phyloP scores from a whole-genome alignment of 2,329 filamentous ascomycete species.

The Trichoderma sp. region DNA sequence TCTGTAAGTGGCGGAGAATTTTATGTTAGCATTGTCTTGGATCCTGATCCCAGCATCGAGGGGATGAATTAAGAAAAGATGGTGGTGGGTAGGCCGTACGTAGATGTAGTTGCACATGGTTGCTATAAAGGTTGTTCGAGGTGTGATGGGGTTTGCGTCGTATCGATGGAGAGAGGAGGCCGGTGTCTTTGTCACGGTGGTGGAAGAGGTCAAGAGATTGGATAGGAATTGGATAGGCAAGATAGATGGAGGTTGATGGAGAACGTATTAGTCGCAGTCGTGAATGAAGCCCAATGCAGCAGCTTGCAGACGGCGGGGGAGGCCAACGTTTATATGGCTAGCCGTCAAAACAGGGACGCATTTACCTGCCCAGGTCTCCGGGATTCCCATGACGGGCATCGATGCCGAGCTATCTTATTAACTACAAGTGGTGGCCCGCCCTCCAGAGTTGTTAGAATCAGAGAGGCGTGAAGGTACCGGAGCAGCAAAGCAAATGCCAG shows the following conservation, averaged over 20 bases:
- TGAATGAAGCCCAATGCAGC: constrained; percentile 21
- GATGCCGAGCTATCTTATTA: constrained; percentile 22
- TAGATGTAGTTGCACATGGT: constrained; percentile 56
- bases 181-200: neutral
- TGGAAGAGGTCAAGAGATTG: neutral
- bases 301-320: constrained; percentile 19
- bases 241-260: neutral
- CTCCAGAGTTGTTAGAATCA: constrained; percentile 7
- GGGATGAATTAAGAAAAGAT: neutral
- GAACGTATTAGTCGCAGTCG: neutral
- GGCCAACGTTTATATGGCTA: constrained; percentile 21
- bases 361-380: constrained; percentile 22
- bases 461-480: constrained; percentile 17
- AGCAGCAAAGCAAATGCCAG: neutral
- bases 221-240: neutral
- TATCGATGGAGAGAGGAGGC: neutral
- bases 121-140: neutral
- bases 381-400: constrained; percentile 19
- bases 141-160: neutral
- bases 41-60: neutral
- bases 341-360: constrained; percentile 11
- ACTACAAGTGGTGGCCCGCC: constrained; percentile 18
- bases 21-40: constrained; percentile 18
- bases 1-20: constrained; percentile 35
- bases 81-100: constrained; percentile 33